phyloP scores from a whole-genome alignment of 169 alveolate genomes.

The Ichthyophthirius multifiliis region DNA sequence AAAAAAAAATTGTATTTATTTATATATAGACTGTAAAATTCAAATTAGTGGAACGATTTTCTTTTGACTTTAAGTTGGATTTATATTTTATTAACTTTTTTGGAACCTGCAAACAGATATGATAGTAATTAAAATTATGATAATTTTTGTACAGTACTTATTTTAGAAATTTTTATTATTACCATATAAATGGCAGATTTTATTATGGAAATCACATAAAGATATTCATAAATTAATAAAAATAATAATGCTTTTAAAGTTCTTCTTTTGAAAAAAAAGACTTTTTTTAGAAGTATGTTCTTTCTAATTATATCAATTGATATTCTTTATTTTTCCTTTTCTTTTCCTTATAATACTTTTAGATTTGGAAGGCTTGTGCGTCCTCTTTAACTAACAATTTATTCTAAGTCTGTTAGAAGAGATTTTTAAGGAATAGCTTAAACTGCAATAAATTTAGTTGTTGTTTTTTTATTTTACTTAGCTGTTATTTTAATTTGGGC shows the following conservation, averaged over 20 bases:
- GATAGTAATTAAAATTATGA: neutral
- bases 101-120: neutral
- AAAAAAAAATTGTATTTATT: neutral
- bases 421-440: slow-evolving; percentile 25
- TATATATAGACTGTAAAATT: neutral
- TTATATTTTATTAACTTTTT: neutral
- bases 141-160: neutral
- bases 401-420: slow-evolving; percentile 31
- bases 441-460: slow-evolving; percentile 9
- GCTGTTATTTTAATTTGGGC: slow-evolving; percentile 18
- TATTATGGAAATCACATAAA: neutral
- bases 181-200: neutral
- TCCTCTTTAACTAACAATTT: slow-evolving; percentile 15
- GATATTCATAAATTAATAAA: too few species aligned
- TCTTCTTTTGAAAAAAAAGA: too few species aligned
- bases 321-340: neutral
- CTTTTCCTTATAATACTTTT: neutral
- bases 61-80: neutral
- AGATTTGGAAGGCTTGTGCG: slow-evolving; percentile 23
- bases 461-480: slow-evolving; percentile 10
- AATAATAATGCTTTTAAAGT: too few species aligned
- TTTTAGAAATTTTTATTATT: neutral
- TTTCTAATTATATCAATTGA: too few species aligned
- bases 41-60: neutral
- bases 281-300: too few species aligned